Percentiles rank a stretch among this genome's conserved stretches.
Evolutionary conservation across 2,329 filamentous ascomycete species (phyloP).

Genomic region (Metarhizium humberi): DNA sequence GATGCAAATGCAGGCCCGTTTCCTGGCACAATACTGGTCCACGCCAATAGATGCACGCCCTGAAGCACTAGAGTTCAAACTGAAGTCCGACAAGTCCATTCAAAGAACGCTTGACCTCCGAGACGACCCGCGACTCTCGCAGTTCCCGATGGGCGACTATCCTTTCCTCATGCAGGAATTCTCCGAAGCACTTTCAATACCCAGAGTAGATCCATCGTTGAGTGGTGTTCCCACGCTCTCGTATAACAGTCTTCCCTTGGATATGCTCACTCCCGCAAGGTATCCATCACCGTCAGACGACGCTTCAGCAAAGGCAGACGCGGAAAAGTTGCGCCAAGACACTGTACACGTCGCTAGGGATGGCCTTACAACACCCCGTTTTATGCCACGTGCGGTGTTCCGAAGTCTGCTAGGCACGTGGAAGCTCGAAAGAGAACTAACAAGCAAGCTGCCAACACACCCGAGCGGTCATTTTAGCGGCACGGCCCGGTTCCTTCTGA

Average conservation of each 20-base stretch:
- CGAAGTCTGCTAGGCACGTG: conserved; percentile 62
- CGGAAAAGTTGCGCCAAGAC: conserved; percentile 33
- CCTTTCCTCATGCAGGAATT: conserved; percentile 66
- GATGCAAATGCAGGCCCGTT: conserved; percentile 76
- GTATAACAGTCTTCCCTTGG: conserved; percentile 33
- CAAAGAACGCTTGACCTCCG: conserved; percentile 41
- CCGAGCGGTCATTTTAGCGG: conserved; percentile 58
- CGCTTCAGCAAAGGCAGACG: conserved; percentile 27
- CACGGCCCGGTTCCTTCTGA: conserved; percentile 54
- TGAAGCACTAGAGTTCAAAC: conserved; percentile 26
- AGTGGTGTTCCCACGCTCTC: conserved; percentile 22
- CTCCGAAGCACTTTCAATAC: conserved; percentile 46
- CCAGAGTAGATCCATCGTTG: conserved; percentile 23
- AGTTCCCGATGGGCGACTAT: conserved; percentile 82
- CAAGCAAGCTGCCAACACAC: conserved; percentile 43
- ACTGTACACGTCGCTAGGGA: conserved; percentile 32
- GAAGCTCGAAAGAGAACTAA: conserved; percentile 50
- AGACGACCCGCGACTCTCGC: conserved; percentile 41
- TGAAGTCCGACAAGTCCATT: conserved; percentile 34
- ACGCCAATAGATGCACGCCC: conserved; percentile 14
- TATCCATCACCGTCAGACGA: conserved; percentile 33
- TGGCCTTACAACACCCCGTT: conserved; percentile 35
- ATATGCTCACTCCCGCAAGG: conserved; percentile 47
- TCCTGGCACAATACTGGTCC: conserved; percentile 54
- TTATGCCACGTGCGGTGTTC: conserved; percentile 59